phyloP scores from a whole-genome alignment of 2,329 filamentous ascomycete genomes.

The Cercospora sojina region DNA sequence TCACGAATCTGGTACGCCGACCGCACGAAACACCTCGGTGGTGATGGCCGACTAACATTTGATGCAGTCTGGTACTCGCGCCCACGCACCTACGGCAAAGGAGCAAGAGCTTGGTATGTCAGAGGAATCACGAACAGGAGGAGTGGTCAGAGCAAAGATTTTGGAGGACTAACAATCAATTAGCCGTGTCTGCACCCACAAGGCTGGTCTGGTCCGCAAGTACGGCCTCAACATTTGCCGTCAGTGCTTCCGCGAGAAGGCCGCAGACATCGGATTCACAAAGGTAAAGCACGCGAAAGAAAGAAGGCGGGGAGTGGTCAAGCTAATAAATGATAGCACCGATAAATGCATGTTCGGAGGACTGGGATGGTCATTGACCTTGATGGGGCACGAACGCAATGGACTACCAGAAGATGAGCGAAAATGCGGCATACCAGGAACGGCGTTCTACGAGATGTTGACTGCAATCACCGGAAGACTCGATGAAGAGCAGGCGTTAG shows the following conservation, averaged over 20 bases:
- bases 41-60: slow-evolving; percentile 11
- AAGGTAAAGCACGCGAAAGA: slow-evolving; percentile 53
- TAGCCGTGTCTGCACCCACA: slow-evolving; percentile 87
- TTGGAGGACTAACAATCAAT: slow-evolving; percentile 30
- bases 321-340: slow-evolving; percentile 33
- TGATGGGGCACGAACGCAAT: slow-evolving; percentile 10
- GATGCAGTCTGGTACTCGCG: slow-evolving; percentile 88
- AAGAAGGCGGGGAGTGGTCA: not conserved
- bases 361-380: slow-evolving; percentile 17
- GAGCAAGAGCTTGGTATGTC: slow-evolving; percentile 85
- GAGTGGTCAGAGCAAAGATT: slow-evolving; percentile 24
- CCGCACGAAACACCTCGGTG: not conserved
- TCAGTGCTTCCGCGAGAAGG: slow-evolving; percentile 70
- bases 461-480: slow-evolving; percentile 15
- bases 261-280: slow-evolving; percentile 65
- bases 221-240: slow-evolving; percentile 88
- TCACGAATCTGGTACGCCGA: slow-evolving; percentile 67
- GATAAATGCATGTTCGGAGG: slow-evolving; percentile 31
- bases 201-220: slow-evolving; percentile 99
- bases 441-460: slow-evolving; percentile 24
- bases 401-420: slow-evolving; percentile 14
- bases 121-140: slow-evolving; percentile 11
- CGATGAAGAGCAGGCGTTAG: slow-evolving; percentile 13
- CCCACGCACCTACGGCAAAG: slow-evolving; percentile 96
- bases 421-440: slow-evolving; percentile 25